A percentile compares a stretch with the other conserved stretches of the same genome.
Evolutionary conservation across 192 early-diverging fungal genomes (phyloP).

Genomic region (Coemansia sp.): DNA sequence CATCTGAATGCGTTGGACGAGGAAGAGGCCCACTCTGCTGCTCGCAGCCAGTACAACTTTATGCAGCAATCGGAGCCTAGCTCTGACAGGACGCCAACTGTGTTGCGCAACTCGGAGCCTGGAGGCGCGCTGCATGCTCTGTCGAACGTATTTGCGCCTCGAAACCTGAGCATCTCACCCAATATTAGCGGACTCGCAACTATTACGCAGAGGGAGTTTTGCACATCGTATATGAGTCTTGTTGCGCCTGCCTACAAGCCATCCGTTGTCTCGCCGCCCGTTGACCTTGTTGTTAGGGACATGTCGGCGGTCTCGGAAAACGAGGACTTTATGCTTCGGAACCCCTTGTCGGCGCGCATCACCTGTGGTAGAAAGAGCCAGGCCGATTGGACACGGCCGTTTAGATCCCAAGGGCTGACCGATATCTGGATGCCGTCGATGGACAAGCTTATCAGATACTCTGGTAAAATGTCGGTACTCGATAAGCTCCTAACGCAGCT

Average conservation of each 20-base stretch:
- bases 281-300: conserved; percentile 63
- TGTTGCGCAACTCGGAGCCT: conserved; percentile 7
- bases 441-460: conserved; percentile 75
- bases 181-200: conserved; percentile 35
- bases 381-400: conserved; percentile 46
- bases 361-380: conserved; percentile 24
- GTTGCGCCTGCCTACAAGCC: conserved; percentile 56
- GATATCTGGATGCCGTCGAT: conserved; percentile 72
- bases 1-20: conserved; percentile 20
- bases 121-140: conserved; percentile 43
- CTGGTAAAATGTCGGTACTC: conserved; percentile 72
- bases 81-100: neutral
- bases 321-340: conserved; percentile 32
- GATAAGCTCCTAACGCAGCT: conserved; percentile 69
- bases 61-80: conserved; percentile 14
- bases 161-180: conserved; percentile 34
- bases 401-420: conserved; percentile 56
- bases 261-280: conserved; percentile 62
- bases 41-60: conserved; percentile 17
- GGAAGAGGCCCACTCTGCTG: neutral
- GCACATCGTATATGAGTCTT: conserved; percentile 33
- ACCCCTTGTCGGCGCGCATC: conserved; percentile 30
- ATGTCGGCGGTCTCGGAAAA: conserved; percentile 60
- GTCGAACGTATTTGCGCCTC: conserved; percentile 38
- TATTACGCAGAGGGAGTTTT: conserved; percentile 28